Base-by-base conservation (phyloP, 2,329 filamentous ascomycete species). In the Cercospora sesami region DNA sequence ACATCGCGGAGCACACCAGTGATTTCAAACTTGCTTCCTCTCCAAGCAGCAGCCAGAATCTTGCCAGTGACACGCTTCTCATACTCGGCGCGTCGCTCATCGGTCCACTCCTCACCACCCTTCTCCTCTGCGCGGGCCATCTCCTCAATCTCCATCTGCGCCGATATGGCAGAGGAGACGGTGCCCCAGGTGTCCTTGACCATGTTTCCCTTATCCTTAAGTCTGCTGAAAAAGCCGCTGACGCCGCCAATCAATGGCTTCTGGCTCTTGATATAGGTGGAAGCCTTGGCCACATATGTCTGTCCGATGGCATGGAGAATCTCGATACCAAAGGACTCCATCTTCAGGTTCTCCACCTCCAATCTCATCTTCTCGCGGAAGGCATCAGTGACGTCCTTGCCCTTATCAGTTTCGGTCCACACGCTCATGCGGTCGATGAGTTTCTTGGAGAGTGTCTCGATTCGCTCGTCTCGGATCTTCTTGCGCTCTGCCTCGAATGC, bases 181-280 rank as follows among this genome's bases (percentile, higher is more conserved):
- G 95, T 99, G 78, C 92, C 94, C 95, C 95, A 99, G 1, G 95
- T 98, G 78, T 99, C 95, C 85, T 98, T 98, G 75, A 96, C 93
- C 70, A 98, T 86, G 2, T 91, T 95, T 69, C 94, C 94, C 87
- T 98, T 98, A 80, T 99, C 95, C 83, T 95, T 96, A 75, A 99
- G 86, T 64, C 93, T 88, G 67, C 89, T 92, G 81, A 97, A 96
- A 86, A 99, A 98, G 63, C 95, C 95, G 59, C 91, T 91, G 71
- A 99, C 95, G 65, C 95, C 95, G 68, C 78, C 78, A 39, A 80
- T 79, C 55, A 99, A 89, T 83, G 97, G 96, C 81, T 98, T 98
- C 79, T 99, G 95, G 60, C 91, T 94, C 79, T 97, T 96, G 72
- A 99, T 86, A 77, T 97, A 90, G 1, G 90, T 90, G 1, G 91